These are phyloP conservation scores for Myxozyma mucilagina DNA, from an alignment of 805 yeast species.

Conservation along the genomic window DNA sequence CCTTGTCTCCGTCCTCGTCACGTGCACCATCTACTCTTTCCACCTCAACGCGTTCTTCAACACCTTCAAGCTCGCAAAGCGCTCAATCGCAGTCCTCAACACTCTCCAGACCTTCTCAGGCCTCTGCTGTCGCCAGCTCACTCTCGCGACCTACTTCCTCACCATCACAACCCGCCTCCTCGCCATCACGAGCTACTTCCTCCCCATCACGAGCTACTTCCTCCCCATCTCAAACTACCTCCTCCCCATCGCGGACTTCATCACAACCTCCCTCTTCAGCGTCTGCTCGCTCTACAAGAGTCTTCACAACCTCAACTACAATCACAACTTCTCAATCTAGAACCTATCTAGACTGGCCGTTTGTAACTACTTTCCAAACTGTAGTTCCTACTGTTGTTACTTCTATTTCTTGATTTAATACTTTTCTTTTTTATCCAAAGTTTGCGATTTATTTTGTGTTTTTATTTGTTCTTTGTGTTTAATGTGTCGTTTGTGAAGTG, in stretches of 20 bases:
- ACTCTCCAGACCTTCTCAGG: no score
- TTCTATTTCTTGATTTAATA: not conserved
- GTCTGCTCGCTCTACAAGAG: not conserved
- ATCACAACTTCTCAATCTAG: conserved; percentile 4
- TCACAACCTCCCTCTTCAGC: not conserved
- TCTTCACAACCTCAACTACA: not conserved
- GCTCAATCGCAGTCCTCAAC: no score
- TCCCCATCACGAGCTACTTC: not conserved
- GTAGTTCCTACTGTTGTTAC: conserved; percentile 2
- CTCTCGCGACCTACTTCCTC: not conserved
- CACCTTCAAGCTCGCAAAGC: not conserved
- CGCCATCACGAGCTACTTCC: not conserved
- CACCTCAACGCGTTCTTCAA: not conserved
- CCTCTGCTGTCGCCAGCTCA: not conserved
- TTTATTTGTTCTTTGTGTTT: no score
- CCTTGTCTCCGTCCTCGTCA: not conserved
- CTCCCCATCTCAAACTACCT: not conserved
- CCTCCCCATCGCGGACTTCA: not conserved
- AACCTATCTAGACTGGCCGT: conserved; percentile 8
- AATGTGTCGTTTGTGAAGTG: no score
- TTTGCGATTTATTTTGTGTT: not conserved
- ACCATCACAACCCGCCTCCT: not conserved
- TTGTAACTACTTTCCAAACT: not conserved
- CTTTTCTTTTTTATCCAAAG: not conserved
- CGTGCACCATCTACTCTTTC: not conserved